Evolutionary conservation across 2,329 filamentous ascomycete species (phyloP).

Genomic region (Epichloe aotearoae): DNA sequence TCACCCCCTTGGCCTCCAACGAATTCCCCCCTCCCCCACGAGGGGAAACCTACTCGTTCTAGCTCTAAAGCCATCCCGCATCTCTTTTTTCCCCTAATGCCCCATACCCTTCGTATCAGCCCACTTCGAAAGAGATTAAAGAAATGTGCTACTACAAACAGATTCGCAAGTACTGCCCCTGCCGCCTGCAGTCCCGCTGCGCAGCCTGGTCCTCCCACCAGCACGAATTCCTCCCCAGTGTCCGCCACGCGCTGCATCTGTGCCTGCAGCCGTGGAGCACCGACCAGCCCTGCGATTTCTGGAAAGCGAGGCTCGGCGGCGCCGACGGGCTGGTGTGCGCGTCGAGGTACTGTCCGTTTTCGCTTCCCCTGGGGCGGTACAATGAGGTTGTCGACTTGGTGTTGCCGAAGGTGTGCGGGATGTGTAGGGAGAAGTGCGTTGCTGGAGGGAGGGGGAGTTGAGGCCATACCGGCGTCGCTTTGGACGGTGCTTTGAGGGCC

Average conservation of each 20-base stretch:
- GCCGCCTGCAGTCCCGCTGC: background rate
- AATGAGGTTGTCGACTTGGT: background rate
- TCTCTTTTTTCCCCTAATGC: no score
- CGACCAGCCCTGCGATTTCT: background rate
- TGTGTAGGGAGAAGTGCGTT: background rate
- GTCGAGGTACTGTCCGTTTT: background rate
- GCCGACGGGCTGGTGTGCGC: background rate
- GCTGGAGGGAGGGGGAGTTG: background rate
- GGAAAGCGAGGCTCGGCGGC: background rate
- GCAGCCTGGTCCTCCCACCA: background rate
- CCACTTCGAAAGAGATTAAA: background rate
- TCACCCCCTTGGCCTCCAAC: no score
- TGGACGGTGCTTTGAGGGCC: no score
- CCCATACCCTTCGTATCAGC: no score
- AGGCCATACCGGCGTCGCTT: background rate
- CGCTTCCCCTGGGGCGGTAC: background rate
- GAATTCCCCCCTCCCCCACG: no score
- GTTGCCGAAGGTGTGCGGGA: background rate
- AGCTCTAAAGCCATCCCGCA: no score
- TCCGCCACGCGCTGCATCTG: background rate
- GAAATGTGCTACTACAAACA: constrained; percentile 3
- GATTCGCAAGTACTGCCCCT: constrained; percentile 2
- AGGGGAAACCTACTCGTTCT: no score
- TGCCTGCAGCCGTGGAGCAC: background rate
- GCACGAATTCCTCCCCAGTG: background rate